Evolutionary conservation across 768 basidiomycete species (phyloP), one percentile per base, ranked within the genome.

Genomic region (Lactarius tabidus): DNA sequence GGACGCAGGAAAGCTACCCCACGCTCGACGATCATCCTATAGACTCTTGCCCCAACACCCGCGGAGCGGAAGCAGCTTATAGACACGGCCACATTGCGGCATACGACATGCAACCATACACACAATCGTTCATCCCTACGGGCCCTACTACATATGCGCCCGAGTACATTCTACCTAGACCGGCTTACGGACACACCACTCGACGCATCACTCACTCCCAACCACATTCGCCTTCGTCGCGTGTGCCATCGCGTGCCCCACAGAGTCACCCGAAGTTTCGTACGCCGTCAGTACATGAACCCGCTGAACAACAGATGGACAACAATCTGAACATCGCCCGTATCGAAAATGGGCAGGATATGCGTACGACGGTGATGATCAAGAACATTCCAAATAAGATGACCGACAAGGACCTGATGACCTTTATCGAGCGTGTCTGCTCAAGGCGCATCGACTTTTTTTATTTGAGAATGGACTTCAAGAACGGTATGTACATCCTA

Each of bases 311-410:
- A 68, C 75, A 55, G 38, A 80, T 80, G 71, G 77, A 80, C 66
- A 88, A 89, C 71, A 79, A 81, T 69, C 74, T 95, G 31, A 86
- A 91, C 74, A 75, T 93, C 15, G 80, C 78, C 51, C 81, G 81
- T 64, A 94, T 95, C 70, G 90, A 89, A 74, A 82, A 81, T 35
- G 93, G 93, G 6, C 75, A 80, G 64, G 91, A 93, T 70, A 91
- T 87, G 39, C 81, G 92, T 36, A 91, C 91, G 38, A 93, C 92
- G 33, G 86, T 93, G 56, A 93, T 92, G 90, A 85, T 91, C 67
- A 93, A 94, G 77, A 95, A 95, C 71, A 91, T 95, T 53, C 93
- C 93, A 3, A 95, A 95, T 77, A 93, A 94, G 75, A 91, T 92
- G 89, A 88, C 80, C 67, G 89, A 91, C 75, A 81, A 79, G 71